Conservation (phyloP, 2,329 filamentous ascomycete genomes). For the Fusarium sp. region DNA sequence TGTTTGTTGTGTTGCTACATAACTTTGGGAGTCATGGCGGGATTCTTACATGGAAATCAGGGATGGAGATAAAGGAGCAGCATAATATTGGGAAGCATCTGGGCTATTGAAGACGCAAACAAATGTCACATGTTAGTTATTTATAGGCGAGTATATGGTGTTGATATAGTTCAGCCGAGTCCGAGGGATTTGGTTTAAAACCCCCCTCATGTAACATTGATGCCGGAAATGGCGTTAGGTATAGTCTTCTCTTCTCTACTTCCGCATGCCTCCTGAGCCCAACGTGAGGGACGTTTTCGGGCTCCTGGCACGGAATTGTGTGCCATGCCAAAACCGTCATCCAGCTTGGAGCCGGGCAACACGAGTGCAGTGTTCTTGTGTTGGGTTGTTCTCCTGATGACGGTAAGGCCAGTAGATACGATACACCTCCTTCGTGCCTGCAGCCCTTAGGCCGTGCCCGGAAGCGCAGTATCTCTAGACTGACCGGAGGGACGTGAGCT, state of each 20-base stretch:
- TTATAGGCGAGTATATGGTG: neutral
- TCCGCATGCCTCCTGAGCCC: neutral
- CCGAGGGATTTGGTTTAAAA: slow-evolving; percentile 8
- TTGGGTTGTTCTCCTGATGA: neutral
- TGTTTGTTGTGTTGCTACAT: slow-evolving; percentile 17
- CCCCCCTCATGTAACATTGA: slow-evolving; percentile 35
- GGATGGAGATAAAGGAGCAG: slow-evolving; percentile 18
- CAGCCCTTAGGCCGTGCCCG: neutral
- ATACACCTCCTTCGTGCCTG: neutral
- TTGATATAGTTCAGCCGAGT: slow-evolving; percentile 10
- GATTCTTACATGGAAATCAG: slow-evolving; percentile 3
- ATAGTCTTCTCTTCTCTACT: slow-evolving; percentile 25
- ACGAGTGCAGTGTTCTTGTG: neutral
- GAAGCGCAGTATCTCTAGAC: neutral
- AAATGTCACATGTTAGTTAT: slow-evolving; percentile 25
- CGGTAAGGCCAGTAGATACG: neutral
- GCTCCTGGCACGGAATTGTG: neutral
- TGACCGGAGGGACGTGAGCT: neutral
- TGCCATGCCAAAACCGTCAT: neutral
- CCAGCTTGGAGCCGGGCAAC: neutral
- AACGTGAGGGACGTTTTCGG: neutral
- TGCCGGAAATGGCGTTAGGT: slow-evolving; percentile 37
- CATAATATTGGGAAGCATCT: slow-evolving; percentile 28
- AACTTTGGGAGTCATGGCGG: slow-evolving; percentile 28
- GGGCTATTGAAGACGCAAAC: slow-evolving; percentile 28